A percentile compares a stretch with the other conserved stretches of the same genome.
Evolutionary conservation across 129 eudicot genomes (phyloP).

Genomic region (Flaveria trinervia): DNA sequence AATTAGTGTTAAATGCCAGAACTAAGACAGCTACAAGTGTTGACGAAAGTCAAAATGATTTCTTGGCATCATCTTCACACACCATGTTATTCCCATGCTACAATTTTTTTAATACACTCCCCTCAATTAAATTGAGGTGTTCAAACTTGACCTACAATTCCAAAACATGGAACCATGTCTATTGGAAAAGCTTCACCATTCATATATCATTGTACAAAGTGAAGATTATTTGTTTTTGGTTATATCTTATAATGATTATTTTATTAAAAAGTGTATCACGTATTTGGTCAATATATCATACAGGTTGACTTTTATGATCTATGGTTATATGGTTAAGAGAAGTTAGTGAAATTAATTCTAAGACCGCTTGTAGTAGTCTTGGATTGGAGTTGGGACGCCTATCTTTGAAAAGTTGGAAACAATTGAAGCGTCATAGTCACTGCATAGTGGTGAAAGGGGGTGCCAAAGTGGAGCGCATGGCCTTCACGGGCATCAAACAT

Average conservation of each 20-base stretch:
- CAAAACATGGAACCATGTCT: constrained; percentile 41
- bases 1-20: constrained; percentile 21
- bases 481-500: no score
- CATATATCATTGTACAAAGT: constrained; percentile 6
- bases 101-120: constrained; percentile 9
- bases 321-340: neutral
- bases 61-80: constrained; percentile 25
- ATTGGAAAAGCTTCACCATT: constrained; percentile 22
- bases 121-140: constrained; percentile 15
- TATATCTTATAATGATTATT: neutral
- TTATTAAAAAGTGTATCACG: constrained; percentile 2
- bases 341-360: neutral
- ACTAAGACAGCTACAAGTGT: constrained; percentile 11
- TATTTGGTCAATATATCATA: neutral
- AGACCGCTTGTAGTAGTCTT: no score
- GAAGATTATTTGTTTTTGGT: neutral
- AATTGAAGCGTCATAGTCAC: no score
- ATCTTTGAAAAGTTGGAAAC: no score
- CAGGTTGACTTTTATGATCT: neutral
- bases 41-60: constrained; percentile 22
- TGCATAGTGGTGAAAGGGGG: no score
- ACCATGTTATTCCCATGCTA: constrained; percentile 29
- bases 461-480: no score
- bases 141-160: constrained; percentile 17
- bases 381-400: no score